These are phyloP conservation scores for Leccinum aurantiacum DNA, from an alignment of 768 basidiomycete species.

Conservation along the genomic window DNA sequence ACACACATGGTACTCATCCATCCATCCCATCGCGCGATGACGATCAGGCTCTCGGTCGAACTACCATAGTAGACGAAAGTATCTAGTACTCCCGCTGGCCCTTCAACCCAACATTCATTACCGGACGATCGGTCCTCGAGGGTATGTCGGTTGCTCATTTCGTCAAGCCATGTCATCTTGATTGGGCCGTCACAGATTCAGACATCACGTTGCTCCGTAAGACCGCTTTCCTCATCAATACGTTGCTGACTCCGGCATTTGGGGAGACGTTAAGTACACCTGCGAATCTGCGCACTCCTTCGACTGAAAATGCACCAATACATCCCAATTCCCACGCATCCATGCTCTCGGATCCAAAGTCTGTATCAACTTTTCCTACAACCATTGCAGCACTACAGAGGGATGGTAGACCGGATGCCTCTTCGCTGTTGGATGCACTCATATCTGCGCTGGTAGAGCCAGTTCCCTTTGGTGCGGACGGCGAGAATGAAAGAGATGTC, in stretches of 20 bases:
- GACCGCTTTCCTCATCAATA: constrained; percentile 70
- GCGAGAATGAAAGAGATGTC: constrained; percentile 58
- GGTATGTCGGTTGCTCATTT: constrained; percentile 40
- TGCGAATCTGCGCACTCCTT: constrained; percentile 21
- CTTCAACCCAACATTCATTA: not conserved
- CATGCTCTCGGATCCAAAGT: constrained; percentile 52
- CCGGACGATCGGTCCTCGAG: constrained; percentile 38
- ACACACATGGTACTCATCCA: not conserved
- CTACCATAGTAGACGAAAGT: not conserved
- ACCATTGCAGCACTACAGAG: constrained; percentile 48
- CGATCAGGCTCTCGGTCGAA: not conserved
- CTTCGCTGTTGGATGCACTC: constrained; percentile 46
- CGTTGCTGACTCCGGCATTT: constrained; percentile 57
- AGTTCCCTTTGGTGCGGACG: constrained; percentile 65
- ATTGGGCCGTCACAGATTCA: constrained; percentile 51
- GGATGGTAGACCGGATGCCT: constrained; percentile 31
- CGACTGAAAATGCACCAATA: constrained; percentile 38
- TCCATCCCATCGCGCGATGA: not conserved
- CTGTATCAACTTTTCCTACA: constrained; percentile 49
- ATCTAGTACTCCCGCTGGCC: not conserved
- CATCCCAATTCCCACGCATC: constrained; percentile 74
- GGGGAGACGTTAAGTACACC: constrained; percentile 9
- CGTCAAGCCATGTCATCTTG: constrained; percentile 7
- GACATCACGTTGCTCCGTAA: constrained; percentile 78
- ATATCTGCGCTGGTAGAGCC: constrained; percentile 55